These are phyloP conservation scores for Aspergillus arachidicola DNA, from an alignment of 2,329 filamentous ascomycete genomes.

Conservation along the genomic window DNA sequence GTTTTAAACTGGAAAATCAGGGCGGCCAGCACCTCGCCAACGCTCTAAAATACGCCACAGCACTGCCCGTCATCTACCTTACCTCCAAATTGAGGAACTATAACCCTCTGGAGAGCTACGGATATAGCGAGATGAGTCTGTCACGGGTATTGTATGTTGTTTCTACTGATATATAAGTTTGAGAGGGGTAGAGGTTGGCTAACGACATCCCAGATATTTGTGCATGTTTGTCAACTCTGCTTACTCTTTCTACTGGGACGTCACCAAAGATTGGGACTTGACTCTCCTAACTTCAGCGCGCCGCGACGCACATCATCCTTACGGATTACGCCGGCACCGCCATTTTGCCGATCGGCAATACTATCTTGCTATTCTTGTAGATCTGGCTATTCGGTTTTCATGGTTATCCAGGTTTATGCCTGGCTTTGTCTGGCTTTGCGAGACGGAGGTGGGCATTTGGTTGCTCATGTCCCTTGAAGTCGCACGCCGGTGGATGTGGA, in stretches of 20 bases:
- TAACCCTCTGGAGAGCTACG: constrained; percentile 53
- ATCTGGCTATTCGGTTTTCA: constrained; percentile 81
- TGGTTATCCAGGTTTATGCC: constrained; percentile 88
- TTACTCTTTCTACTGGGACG: constrained; percentile 99
- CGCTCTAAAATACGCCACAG: constrained; percentile 89
- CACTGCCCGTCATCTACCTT: constrained; percentile 87
- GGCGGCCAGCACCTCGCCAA: constrained; percentile 90
- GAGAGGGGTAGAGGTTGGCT: not conserved
- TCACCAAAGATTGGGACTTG: constrained; percentile 95
- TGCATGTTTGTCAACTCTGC: constrained; percentile 80
- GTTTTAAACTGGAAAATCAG: constrained; percentile 60
- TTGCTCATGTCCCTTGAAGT: constrained; percentile 85
- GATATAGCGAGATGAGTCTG: constrained; percentile 56
- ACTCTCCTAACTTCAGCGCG: constrained; percentile 71
- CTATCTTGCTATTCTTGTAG: constrained; percentile 76
- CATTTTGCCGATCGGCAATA: constrained; percentile 77
- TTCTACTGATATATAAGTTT: not conserved
- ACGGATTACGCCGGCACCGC: constrained; percentile 73
- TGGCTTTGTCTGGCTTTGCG: constrained; percentile 79
- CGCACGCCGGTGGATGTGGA: constrained; percentile 89
- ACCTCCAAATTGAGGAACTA: constrained; percentile 71
- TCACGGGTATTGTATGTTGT: constrained; percentile 55
- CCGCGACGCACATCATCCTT: constrained; percentile 67
- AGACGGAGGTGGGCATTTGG: constrained; percentile 88
- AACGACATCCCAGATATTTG: constrained; percentile 59